Conservation (phyloP, 2,329 filamentous ascomycete species). For the Emergomyces pasteurianus region DNA sequence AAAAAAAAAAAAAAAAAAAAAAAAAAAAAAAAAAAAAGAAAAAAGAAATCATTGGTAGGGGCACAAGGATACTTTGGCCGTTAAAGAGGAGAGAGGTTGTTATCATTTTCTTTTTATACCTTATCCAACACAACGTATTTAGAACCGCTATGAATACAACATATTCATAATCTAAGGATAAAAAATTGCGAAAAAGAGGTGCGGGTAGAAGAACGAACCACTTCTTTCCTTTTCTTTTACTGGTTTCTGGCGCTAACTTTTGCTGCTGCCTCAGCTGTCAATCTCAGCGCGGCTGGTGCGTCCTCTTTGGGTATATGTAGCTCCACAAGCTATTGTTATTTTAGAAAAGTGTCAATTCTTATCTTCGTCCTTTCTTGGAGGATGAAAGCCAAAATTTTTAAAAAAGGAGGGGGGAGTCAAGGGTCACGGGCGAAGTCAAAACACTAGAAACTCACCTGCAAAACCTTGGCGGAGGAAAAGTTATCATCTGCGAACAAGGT, state of each 20-base stretch:
- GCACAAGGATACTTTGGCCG: not conserved
- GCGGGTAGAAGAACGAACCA: not conserved
- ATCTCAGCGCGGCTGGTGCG: conserved; percentile 54
- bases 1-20: too few relatives aligned
- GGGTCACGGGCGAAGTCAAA: not conserved
- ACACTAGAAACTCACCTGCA: conserved; percentile 22
- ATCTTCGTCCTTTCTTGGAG: not conserved
- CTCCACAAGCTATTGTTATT: conserved; percentile 60
- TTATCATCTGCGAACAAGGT: conserved; percentile 48
- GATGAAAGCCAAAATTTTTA: not conserved
- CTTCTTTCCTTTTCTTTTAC: not conserved
- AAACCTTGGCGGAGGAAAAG: conserved; percentile 43
- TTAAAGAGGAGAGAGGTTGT: not conserved
- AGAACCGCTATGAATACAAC: not conserved
- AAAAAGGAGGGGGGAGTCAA: too few relatives aligned
- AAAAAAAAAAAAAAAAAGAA: too few relatives aligned
- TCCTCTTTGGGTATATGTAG: conserved; percentile 66
- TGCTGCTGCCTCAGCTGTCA: conserved; percentile 57
- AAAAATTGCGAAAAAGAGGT: too few relatives aligned
- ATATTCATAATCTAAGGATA: not conserved
- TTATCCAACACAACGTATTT: too few relatives aligned
- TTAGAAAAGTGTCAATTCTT: conserved; percentile 11
- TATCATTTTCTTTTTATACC: too few relatives aligned
- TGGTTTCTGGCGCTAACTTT: conserved; percentile 43
- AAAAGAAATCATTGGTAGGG: too few relatives aligned